Evolutionary conservation across 345 rosid genomes (phyloP).

Genomic region (Aquilaria sinensis): DNA sequence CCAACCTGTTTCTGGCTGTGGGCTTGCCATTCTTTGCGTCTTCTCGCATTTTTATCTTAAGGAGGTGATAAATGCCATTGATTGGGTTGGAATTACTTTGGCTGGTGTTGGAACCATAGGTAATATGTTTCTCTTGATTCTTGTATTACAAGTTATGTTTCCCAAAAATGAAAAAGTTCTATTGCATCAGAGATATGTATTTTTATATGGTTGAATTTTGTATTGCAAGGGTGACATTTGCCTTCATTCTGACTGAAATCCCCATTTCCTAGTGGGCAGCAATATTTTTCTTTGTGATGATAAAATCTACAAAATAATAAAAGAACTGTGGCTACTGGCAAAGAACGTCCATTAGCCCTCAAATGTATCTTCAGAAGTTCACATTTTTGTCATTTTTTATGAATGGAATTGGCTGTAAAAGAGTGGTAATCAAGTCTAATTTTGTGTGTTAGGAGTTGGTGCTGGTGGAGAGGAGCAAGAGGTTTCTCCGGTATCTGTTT

Average conservation of each 20-base stretch:
- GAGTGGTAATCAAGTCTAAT: neutral
- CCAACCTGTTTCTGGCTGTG: conserved; percentile 98
- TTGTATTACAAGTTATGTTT: neutral
- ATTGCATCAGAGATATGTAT: too few relatives aligned
- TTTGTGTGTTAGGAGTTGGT: conserved; percentile 67
- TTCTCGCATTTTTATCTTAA: conserved; percentile 93
- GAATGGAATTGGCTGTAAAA: neutral
- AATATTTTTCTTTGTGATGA: too few relatives aligned
- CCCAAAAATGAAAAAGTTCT: too few relatives aligned
- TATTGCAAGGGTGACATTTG: too few relatives aligned
- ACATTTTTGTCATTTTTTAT: neutral
- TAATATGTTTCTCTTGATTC: conserved; percentile 27
- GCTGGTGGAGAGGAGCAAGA: conserved; percentile 95
- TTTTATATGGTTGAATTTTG: too few relatives aligned
- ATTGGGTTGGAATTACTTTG: conserved; percentile 91
- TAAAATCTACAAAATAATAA: too few relatives aligned
- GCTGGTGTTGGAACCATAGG: conserved; percentile 99
- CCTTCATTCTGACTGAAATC: too few relatives aligned
- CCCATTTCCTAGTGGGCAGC: too few relatives aligned
- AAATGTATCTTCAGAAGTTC: neutral
- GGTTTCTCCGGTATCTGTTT: conserved; percentile 59
- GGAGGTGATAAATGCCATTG: conserved; percentile 88
- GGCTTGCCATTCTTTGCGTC: conserved; percentile 86
- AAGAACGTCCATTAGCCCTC: too few relatives aligned
- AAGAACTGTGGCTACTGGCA: too few relatives aligned